A percentile compares a stretch with the other conserved stretches of the same genome.
These are phyloP conservation scores for Tricholoma furcatifolium DNA, from an alignment of 768 basidiomycete genomes.

Conservation along the genomic window DNA sequence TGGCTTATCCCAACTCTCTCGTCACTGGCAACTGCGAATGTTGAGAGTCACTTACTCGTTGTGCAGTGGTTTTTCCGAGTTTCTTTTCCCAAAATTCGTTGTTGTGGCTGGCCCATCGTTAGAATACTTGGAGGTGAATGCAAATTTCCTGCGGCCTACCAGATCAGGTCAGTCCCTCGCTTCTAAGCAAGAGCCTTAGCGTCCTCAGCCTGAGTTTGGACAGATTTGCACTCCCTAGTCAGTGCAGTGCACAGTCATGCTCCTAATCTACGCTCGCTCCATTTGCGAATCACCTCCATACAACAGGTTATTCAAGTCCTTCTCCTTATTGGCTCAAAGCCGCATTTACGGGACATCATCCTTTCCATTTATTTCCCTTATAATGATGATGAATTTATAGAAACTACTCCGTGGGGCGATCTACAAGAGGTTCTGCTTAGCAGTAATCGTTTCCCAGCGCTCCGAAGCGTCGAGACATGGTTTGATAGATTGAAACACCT, in stretches of 20 bases:
- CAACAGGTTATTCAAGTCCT: too few species aligned
- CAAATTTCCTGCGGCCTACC: neutral
- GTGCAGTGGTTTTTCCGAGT: neutral
- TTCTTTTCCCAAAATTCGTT: neutral
- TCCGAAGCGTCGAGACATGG: too few species aligned
- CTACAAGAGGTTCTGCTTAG: too few species aligned
- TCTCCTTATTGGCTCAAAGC: too few species aligned
- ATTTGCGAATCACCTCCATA: neutral
- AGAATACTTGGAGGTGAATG: neutral
- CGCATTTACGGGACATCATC: too few species aligned
- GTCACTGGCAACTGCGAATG: conserved; percentile 5
- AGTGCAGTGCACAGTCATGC: neutral
- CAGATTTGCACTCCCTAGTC: conserved; percentile 7
- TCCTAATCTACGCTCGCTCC: conserved; percentile 1
- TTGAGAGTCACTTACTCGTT: neutral
- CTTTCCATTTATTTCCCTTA: too few species aligned
- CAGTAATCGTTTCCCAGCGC: too few species aligned
- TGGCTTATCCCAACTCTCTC: conserved; percentile 10
- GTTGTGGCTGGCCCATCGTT: conserved; percentile 3
- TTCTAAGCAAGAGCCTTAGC: neutral
- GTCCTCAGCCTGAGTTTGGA: neutral
- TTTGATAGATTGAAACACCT: too few species aligned
- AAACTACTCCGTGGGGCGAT: too few species aligned
- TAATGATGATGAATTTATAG: too few species aligned
- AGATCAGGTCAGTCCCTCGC: neutral